Evolutionary conservation across 2,329 filamentous ascomycete genomes (phyloP).

Genomic region (Alternaria alternata): DNA sequence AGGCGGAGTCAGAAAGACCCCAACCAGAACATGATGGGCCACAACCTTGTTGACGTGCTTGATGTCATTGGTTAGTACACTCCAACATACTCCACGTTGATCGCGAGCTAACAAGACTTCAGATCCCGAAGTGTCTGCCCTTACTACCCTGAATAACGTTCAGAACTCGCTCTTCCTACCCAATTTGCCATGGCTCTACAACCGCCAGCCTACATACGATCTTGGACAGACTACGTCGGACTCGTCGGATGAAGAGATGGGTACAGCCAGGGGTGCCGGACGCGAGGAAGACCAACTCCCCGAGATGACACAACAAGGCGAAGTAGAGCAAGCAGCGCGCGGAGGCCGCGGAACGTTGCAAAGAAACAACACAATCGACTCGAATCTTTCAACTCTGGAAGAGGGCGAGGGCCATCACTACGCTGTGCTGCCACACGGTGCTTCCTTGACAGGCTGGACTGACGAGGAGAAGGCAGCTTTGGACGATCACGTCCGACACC

Average conservation of each 20-base stretch:
- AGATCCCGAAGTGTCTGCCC: slow-evolving; percentile 84
- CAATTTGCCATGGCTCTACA: slow-evolving; percentile 75
- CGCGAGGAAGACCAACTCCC: slow-evolving; percentile 23
- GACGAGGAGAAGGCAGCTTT: slow-evolving; percentile 76
- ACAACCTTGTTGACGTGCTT: slow-evolving; percentile 70
- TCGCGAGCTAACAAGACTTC: slow-evolving; percentile 41
- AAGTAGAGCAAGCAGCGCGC: slow-evolving; percentile 25
- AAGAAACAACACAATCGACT: slow-evolving; percentile 42
- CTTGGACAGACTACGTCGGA: slow-evolving; percentile 62
- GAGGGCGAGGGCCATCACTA: slow-evolving; percentile 68
- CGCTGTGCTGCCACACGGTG: slow-evolving; percentile 79
- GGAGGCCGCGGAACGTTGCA: slow-evolving; percentile 18
- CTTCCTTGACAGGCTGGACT: slow-evolving; percentile 77
- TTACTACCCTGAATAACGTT: slow-evolving; percentile 88
- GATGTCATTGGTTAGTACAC: slow-evolving; percentile 70
- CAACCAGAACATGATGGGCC: slow-evolving; percentile 60
- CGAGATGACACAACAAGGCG: slow-evolving; percentile 28
- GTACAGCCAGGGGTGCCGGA: slow-evolving; percentile 19
- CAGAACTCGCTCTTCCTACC: slow-evolving; percentile 90
- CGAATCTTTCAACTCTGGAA: slow-evolving; percentile 44
- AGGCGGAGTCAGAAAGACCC: slow-evolving; percentile 28
- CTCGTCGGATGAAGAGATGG: slow-evolving; percentile 42
- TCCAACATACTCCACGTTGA: neutral
- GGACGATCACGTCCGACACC: slow-evolving; percentile 86
- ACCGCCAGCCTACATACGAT: slow-evolving; percentile 80